These are phyloP conservation scores for Citrus maxima DNA, from an alignment of 345 rosid genomes.

Conservation along the genomic window DNA sequence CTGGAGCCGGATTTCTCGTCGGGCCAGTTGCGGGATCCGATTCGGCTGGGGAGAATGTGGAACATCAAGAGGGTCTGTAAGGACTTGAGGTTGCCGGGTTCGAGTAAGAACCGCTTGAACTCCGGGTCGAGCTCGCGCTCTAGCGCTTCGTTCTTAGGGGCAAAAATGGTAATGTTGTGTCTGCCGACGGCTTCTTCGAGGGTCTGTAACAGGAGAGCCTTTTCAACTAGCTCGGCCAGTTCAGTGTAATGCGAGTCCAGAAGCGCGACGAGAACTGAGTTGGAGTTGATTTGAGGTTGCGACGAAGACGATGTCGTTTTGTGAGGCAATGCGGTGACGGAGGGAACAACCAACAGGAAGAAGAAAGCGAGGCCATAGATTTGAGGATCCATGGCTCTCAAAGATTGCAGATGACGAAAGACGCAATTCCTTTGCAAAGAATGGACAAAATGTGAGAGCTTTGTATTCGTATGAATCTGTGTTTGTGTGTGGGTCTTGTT, in stretches of 20 bases:
- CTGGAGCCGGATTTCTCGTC: slow-evolving; percentile 15
- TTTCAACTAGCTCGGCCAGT: slow-evolving; percentile 81
- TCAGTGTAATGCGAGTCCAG: slow-evolving; percentile 95
- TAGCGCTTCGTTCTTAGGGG: slow-evolving; percentile 81
- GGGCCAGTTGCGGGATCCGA: slow-evolving; percentile 60
- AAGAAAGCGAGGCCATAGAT: slow-evolving; percentile 31
- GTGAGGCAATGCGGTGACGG: slow-evolving; percentile 46
- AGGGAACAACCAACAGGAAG: background rate
- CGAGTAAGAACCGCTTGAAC: slow-evolving; percentile 87
- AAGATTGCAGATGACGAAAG: background rate
- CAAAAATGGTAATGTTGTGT: slow-evolving; percentile 90
- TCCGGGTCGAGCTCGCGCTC: slow-evolving; percentile 84
- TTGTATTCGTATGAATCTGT: background rate
- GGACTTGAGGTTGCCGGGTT: slow-evolving; percentile 80
- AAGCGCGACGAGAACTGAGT: slow-evolving; percentile 90
- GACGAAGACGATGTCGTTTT: slow-evolving; percentile 24
- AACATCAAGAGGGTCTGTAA: slow-evolving; percentile 67
- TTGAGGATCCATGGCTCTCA: slow-evolving; percentile 52
- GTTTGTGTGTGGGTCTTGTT: too few relatives aligned
- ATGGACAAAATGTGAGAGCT: background rate
- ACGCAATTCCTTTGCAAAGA: background rate
- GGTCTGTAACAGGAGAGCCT: slow-evolving; percentile 83
- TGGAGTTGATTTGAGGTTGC: slow-evolving; percentile 72
- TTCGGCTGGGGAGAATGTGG: slow-evolving; percentile 70
- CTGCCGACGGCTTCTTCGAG: slow-evolving; percentile 82